Evolutionary conservation across 2,329 filamentous ascomycete genomes (phyloP), one percentile per base, ranked within the genome.

Genomic region (Stenocarpella maydis): DNA sequence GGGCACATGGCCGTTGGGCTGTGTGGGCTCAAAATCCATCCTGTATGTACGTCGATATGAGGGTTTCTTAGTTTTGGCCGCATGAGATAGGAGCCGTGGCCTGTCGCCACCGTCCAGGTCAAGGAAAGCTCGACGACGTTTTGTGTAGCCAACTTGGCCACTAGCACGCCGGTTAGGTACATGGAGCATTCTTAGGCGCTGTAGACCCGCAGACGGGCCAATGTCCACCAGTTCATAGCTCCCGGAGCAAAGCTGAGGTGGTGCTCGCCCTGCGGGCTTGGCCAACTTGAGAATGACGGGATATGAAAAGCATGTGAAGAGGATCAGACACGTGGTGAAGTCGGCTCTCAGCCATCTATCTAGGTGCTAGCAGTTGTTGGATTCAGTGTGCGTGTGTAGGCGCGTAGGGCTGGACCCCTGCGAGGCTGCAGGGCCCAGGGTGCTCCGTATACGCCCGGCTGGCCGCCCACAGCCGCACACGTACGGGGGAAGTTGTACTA

Each of bases 221-320:
- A 26, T 31, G 55, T 41, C 55, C 55, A 61, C 55, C 47, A 34
- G 45, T 61, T 61, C 47, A 61, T 61, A 61, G 39, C 47, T 61
- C 26, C 55, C 39, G 55, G 55, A 61, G 41, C 39, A 26, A 61
- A 61, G 55, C 55, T 61, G 47, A 61, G 39, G 26, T 41, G 39
- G 39, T 34, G 26, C 17, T 26, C 47, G 24, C 24, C 31, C 34
- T 45, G 39, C 55, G 55, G 41, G 39, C 31, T 45, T 26, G 55
- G 41, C n/a, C 26, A 61, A 31, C 17, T 61, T 47, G 17, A 45
- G 26, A 41, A 61, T 61, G 55, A 34, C 54, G 41, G 39, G 55
- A 45, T 61, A 43, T n/a, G 39, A 21, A n/a, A 19, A 61, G 39
- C 55, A 60, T 26, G 55, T 61, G 55, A 47, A 58, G 21, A 37